phyloP scores from a whole-genome alignment of 495 filamentous ascomycete species.

The Penicillium ucsense region DNA sequence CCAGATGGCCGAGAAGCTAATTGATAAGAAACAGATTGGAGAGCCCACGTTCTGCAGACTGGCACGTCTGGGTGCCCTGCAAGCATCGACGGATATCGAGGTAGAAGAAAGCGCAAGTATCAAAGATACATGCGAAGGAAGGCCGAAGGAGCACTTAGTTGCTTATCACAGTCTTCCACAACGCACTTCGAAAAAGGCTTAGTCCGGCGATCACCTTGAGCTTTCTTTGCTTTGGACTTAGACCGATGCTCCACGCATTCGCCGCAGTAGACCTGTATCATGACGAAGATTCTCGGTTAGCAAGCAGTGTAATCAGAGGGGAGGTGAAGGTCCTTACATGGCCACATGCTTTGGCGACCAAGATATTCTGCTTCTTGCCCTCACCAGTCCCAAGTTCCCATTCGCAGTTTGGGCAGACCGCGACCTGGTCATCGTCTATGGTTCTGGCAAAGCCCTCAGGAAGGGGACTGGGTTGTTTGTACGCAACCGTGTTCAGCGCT shows the following conservation, averaged over 20 bases:
- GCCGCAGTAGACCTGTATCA: conserved; percentile 59
- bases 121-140: conserved; percentile 43
- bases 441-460: conserved; percentile 56
- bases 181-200: conserved; percentile 43
- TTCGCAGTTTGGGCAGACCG: conserved; percentile 65
- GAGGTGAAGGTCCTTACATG: conserved; percentile 49
- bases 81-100: too few relatives aligned
- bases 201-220: conserved; percentile 8
- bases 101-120: conserved; percentile 1
- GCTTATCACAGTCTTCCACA: conserved; percentile 38
- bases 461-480: conserved; percentile 49
- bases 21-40: too few relatives aligned
- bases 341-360: conserved; percentile 64
- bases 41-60: too few relatives aligned
- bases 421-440: conserved; percentile 49
- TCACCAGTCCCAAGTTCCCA: conserved; percentile 55
- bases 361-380: conserved; percentile 55
- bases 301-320: background rate
- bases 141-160: conserved; percentile 22
- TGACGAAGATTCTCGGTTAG: conserved; percentile 1
- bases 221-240: conserved; percentile 26
- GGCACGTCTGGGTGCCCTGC: too few relatives aligned
- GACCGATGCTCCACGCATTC: conserved; percentile 49
- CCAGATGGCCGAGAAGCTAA: background rate
- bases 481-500: conserved; percentile 21